phyloP scores from a whole-genome alignment of 2,329 filamentous ascomycete species.

The Phaeosphaeriaceae sp. region DNA sequence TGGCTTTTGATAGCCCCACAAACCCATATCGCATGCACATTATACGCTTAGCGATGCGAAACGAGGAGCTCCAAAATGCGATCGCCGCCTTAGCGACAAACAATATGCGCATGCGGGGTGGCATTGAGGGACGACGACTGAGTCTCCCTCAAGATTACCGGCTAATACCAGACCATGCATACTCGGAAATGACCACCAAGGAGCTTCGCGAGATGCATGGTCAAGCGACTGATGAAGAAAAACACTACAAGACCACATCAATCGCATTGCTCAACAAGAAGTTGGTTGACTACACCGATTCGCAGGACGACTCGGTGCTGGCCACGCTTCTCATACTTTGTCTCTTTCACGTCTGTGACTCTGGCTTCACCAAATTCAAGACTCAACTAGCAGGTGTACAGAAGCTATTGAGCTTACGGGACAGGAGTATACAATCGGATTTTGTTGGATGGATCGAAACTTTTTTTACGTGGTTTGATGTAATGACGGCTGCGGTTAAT shows the following conservation, averaged over 20 bases:
- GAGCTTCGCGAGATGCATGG: conserved; percentile 50
- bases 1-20: conserved; percentile 80
- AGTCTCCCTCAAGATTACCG: conserved; percentile 39
- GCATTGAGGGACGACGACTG: conserved; percentile 57
- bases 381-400: conserved; percentile 93
- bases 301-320: conserved; percentile 83
- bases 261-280: conserved; percentile 85
- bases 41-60: conserved; percentile 75
- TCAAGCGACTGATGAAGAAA: conserved; percentile 75
- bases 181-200: conserved; percentile 44
- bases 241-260: conserved; percentile 82
- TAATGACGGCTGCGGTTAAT: conserved; percentile 89
- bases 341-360: conserved; percentile 92
- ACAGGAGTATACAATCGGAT: conserved; percentile 63
- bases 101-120: conserved; percentile 85
- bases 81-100: conserved; percentile 89
- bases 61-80: conserved; percentile 86
- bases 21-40: conserved; percentile 90
- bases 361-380: conserved; percentile 89
- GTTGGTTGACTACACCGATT: conserved; percentile 75
- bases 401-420: conserved; percentile 81
- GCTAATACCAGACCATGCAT: conserved; percentile 46
- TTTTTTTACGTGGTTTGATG: conserved; percentile 93
- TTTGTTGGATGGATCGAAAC: conserved; percentile 90
- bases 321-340: conserved; percentile 88